phyloP scores from a whole-genome alignment of 805 yeast species.

The Ogataea henricii region DNA sequence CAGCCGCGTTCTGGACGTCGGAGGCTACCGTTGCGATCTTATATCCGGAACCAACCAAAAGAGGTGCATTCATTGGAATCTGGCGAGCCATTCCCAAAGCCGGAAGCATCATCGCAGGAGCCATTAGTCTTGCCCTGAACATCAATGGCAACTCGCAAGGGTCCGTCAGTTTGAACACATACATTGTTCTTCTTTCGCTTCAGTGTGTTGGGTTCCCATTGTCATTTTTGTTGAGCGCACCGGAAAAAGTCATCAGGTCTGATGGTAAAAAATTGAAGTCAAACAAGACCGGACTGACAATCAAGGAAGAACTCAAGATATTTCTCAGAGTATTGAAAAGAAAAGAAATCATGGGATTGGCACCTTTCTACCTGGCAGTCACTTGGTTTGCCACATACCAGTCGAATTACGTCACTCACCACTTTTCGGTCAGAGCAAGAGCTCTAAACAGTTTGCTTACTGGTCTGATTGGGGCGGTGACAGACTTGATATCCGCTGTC shows the following conservation, averaged over 20 bases:
- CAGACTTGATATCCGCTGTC: slow-evolving; percentile 23
- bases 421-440: slow-evolving; percentile 30
- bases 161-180: slow-evolving; percentile 27
- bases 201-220: slow-evolving; percentile 31
- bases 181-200: slow-evolving; percentile 26
- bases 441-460: slow-evolving; percentile 28
- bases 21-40: slow-evolving; percentile 31
- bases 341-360: slow-evolving; percentile 22
- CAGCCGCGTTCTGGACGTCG: slow-evolving; percentile 32
- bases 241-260: slow-evolving; percentile 31
- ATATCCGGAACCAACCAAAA: slow-evolving; percentile 25
- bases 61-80: slow-evolving; percentile 32
- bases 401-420: slow-evolving; percentile 24
- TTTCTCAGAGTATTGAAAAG: slow-evolving; percentile 14
- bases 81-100: slow-evolving; percentile 30
- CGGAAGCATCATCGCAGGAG: slow-evolving; percentile 33
- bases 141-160: slow-evolving; percentile 17
- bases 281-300: slow-evolving; percentile 12
- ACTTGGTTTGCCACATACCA: slow-evolving; percentile 31
- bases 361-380: slow-evolving; percentile 25
- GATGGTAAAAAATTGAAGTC: slow-evolving; percentile 28
- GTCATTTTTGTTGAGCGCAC: slow-evolving; percentile 25
- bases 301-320: slow-evolving; percentile 7
- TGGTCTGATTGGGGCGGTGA: slow-evolving; percentile 21
- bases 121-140: slow-evolving; percentile 24